A percentile compares a stretch with the other conserved stretches of the same genome.
Conservation (phyloP, 1,284 basidiomycete species). For the Testicularia cyperi region DNA sequence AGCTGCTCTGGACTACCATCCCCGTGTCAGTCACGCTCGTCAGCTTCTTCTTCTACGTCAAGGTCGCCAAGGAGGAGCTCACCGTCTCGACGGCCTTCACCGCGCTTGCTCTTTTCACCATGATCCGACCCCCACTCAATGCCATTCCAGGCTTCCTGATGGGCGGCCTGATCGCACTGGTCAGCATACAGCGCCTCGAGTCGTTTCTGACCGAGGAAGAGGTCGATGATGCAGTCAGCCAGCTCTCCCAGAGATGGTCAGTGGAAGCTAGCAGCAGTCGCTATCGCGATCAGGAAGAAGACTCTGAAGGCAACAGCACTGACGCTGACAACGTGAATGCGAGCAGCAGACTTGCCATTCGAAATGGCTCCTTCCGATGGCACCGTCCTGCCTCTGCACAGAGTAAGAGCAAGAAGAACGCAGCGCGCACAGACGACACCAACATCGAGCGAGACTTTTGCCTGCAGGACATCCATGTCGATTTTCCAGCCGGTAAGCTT, state of each 20-base stretch:
- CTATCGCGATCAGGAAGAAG: slow-evolving; percentile 66
- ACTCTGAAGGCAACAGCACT: slow-evolving; percentile 68
- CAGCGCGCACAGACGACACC: not conserved
- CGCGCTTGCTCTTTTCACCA: slow-evolving; percentile 39
- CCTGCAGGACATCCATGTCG: slow-evolving; percentile 36
- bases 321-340: too few relatives aligned
- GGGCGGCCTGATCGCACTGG: slow-evolving; percentile 63
- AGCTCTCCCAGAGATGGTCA: slow-evolving; percentile 7
- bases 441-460: slow-evolving; percentile 5
- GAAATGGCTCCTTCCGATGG: not conserved
- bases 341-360: not conserved
- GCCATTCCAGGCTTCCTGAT: slow-evolving; percentile 63
- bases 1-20: slow-evolving; percentile 58
- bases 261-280: slow-evolving; percentile 60
- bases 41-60: slow-evolving; percentile 51
- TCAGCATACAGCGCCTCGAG: slow-evolving; percentile 77
- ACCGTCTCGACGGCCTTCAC: slow-evolving; percentile 50
- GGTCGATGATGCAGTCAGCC: slow-evolving; percentile 61
- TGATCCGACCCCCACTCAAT: slow-evolving; percentile 45
- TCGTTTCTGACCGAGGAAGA: slow-evolving; percentile 81
- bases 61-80: slow-evolving; percentile 33
- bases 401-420: not conserved
- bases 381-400: not conserved
- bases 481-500: slow-evolving; percentile 32
- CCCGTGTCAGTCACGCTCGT: slow-evolving; percentile 46